Evolutionary conservation across 805 yeast species (phyloP).

Genomic region (Candida quercuum): DNA sequence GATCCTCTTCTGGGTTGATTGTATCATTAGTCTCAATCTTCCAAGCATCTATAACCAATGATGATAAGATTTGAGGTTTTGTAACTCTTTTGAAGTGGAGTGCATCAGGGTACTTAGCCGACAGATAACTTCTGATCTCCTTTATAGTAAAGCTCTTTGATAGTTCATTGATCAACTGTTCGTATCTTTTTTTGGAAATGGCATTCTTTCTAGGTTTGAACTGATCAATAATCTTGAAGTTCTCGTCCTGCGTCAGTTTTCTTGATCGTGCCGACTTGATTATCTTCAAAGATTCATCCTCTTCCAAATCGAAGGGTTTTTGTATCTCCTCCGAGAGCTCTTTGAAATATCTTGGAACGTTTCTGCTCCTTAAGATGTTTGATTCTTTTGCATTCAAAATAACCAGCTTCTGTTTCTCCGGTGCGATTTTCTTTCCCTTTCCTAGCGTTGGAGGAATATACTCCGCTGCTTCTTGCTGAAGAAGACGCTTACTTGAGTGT

Average conservation of each 20-base stretch:
- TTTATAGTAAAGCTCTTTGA: constrained; percentile 9
- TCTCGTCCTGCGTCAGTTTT: constrained; percentile 6
- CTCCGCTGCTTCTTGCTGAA: neutral
- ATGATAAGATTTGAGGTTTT: constrained; percentile 6
- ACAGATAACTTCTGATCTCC: constrained; percentile 13
- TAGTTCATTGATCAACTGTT: constrained; percentile 13
- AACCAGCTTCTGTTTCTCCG: constrained; percentile 18
- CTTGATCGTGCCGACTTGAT: constrained; percentile 5
- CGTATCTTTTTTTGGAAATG: constrained; percentile 15
- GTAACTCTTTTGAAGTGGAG: constrained; percentile 1
- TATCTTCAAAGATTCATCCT: constrained; percentile 4
- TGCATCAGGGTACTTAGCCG: constrained; percentile 4
- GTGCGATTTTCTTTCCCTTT: constrained; percentile 20
- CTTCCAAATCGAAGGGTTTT: neutral
- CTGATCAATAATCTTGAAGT: constrained; percentile 5
- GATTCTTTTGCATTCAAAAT: constrained; percentile 20
- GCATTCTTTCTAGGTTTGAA: constrained; percentile 12
- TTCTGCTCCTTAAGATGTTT: constrained; percentile 7
- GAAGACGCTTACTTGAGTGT: neutral
- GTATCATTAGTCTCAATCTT: constrained; percentile 8
- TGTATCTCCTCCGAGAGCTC: constrained; percentile 5
- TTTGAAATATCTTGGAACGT: neutral
- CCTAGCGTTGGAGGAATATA: constrained; percentile 7
- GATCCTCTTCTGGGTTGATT: constrained; percentile 12
- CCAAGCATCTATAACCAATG: constrained; percentile 15